A percentile compares a stretch with the other conserved stretches of the same genome.
Conservation (phyloP, 305 asterid genomes). For the Andrographis paniculata region DNA sequence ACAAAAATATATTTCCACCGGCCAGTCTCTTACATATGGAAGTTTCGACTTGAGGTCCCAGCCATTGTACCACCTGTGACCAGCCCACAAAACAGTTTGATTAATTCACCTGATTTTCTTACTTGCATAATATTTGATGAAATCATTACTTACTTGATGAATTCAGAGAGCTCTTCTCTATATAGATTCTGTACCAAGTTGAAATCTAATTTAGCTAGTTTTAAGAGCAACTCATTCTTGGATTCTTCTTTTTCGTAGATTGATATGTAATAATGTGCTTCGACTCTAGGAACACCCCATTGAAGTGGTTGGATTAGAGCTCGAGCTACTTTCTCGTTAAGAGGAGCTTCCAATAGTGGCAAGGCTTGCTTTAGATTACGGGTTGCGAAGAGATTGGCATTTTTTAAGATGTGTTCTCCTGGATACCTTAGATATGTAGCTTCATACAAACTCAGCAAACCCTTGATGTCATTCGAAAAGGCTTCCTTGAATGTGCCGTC, state of each 20-base stretch:
- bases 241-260: neutral
- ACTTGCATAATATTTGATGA: no score
- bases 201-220: conserved; percentile 17
- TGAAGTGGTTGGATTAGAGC: conserved; percentile 7
- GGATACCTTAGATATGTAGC: conserved; percentile 13
- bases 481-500: neutral
- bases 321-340: conserved; percentile 2
- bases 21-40: conserved; percentile 1
- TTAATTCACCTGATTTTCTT: neutral
- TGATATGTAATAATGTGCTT: conserved; percentile 13
- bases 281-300: conserved; percentile 9
- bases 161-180: conserved; percentile 7
- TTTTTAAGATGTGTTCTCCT: conserved; percentile 11
- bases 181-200: conserved; percentile 16
- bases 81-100: neutral
- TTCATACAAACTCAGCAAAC: conserved; percentile 16
- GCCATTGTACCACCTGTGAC: neutral
- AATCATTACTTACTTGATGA: conserved; percentile 2
- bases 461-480: conserved; percentile 2
- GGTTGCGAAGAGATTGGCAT: conserved; percentile 6
- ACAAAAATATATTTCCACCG: conserved; percentile 3
- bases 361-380: neutral
- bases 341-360: neutral
- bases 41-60: neutral
- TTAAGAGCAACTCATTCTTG: conserved; percentile 12